phyloP scores from a whole-genome alignment of 176 grass and related monocot genomes.

The Carex pumila region DNA sequence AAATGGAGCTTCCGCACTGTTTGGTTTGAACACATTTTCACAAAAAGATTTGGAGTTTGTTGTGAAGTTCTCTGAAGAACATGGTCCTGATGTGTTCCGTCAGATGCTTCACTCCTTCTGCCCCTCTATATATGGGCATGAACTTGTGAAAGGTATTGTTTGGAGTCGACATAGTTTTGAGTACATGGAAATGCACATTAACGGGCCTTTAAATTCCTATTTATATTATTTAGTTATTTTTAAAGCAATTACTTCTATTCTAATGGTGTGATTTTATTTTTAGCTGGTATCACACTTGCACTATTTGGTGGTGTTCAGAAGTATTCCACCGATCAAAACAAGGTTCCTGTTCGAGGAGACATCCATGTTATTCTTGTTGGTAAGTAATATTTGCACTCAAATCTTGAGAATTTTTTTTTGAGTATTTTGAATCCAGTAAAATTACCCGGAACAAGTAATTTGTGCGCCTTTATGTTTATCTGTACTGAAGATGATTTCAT shows the following conservation, averaged over 20 bases:
- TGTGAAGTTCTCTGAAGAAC: constrained; percentile 47
- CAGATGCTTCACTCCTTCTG: constrained; percentile 85
- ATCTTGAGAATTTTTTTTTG: not conserved
- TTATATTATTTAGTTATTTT: not conserved
- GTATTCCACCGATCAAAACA: constrained; percentile 78
- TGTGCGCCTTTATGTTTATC: not conserved
- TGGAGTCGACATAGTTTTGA: not conserved
- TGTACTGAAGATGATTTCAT: constrained; percentile 7
- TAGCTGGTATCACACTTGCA: constrained; percentile 85
- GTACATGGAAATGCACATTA: not conserved
- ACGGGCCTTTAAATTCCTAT: not conserved
- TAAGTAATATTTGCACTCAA: constrained; percentile 22
- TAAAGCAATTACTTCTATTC: not conserved
- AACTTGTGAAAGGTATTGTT: constrained; percentile 93
- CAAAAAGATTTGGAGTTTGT: constrained; percentile 48
- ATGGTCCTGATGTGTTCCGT: constrained; percentile 74
- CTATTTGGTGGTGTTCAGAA: constrained; percentile 88
- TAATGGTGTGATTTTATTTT: constrained; percentile 24
- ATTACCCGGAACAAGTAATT: not conserved
- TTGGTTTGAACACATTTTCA: constrained; percentile 42
- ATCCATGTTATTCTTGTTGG: constrained; percentile 85
- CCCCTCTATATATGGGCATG: constrained; percentile 91
- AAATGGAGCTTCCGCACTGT: constrained; percentile 26
- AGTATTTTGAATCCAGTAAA: not conserved
- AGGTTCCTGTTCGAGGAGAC: constrained; percentile 87